A percentile compares a stretch with the other conserved stretches of the same genome.
Evolutionary conservation across 495 filamentous ascomycete genomes (phyloP).

Genomic region (Trichoderma parareesei): DNA sequence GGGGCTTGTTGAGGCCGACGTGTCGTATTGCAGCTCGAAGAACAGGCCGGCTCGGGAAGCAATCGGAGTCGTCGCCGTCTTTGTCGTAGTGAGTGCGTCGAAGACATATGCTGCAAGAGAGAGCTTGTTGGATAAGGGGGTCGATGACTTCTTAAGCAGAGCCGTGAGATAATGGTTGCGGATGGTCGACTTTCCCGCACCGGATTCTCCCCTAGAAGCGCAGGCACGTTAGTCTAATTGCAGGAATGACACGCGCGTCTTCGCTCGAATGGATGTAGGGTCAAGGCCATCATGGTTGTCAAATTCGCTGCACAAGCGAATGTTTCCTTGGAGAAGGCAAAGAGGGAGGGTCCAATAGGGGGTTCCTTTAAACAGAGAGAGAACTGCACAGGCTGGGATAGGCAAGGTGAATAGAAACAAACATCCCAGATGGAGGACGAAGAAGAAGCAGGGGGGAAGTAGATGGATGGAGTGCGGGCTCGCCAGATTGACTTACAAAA

Average conservation of each 20-base stretch:
- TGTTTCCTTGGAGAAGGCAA: neutral
- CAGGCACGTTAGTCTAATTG: constrained; percentile 14
- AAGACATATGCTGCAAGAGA: constrained; percentile 92
- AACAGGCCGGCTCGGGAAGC: constrained; percentile 94
- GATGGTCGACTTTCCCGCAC: constrained; percentile 90
- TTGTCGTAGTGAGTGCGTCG: constrained; percentile 94
- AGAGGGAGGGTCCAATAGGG: too few relatives aligned
- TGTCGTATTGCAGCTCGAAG: constrained; percentile 93
- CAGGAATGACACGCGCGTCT: constrained; percentile 12
- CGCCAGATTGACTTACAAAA: constrained; percentile 55
- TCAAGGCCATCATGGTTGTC: neutral
- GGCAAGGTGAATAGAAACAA: neutral
- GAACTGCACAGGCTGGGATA: neutral
- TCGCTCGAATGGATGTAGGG: too few relatives aligned
- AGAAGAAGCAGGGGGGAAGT: neutral
- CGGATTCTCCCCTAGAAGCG: constrained; percentile 72
- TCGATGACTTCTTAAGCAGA: constrained; percentile 78
- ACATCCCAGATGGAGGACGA: neutral
- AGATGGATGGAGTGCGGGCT: neutral
- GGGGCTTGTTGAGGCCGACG: constrained; percentile 67
- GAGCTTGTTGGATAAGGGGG: constrained; percentile 83
- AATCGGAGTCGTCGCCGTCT: constrained; percentile 87
- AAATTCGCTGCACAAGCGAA: neutral
- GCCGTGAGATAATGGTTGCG: constrained; percentile 79
- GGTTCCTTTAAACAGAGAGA: neutral